These are phyloP conservation scores for Striga hermonthica DNA, from an alignment of 305 asterid species.

Conservation along the genomic window DNA sequence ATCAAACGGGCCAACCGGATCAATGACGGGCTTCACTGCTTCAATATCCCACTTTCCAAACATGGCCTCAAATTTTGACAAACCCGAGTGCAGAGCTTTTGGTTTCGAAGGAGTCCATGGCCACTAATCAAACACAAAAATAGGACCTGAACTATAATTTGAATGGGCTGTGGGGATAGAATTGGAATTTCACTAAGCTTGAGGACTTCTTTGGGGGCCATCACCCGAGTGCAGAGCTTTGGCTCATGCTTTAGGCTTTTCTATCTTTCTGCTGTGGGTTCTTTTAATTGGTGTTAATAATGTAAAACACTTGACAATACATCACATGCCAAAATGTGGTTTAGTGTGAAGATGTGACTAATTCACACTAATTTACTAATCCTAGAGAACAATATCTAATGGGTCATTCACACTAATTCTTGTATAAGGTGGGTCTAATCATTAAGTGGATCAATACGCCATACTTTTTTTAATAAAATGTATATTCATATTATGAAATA, in stretches of 20 bases:
- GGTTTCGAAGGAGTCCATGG: conserved; percentile 74
- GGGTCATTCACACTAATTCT: too few relatives aligned
- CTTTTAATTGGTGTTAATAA: not conserved
- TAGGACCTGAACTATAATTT: conserved; percentile 52
- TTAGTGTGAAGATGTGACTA: not conserved
- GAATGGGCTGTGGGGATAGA: conserved; percentile 42
- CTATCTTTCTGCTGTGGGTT: conserved; percentile 31
- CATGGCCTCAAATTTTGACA: conserved; percentile 46
- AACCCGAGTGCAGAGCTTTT: conserved; percentile 44
- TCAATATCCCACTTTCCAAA: conserved; percentile 50
- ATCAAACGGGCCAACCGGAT: conserved; percentile 49
- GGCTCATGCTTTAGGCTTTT: conserved; percentile 58
- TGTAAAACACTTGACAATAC: not conserved
- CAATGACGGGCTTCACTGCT: conserved; percentile 58
- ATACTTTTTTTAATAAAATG: too few relatives aligned
- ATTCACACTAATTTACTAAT: too few relatives aligned
- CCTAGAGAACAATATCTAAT: too few relatives aligned
- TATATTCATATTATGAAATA: too few relatives aligned
- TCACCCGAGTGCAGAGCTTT: too few relatives aligned
- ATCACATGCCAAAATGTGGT: not conserved
- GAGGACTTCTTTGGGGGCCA: conserved; percentile 49
- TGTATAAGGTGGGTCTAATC: too few relatives aligned
- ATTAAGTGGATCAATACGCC: too few relatives aligned
- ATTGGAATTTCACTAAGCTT: conserved; percentile 48
- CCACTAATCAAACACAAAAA: conserved; percentile 51